These are phyloP conservation scores for Aspergillus hancockii DNA, from an alignment of 495 filamentous ascomycete genomes.

Conservation along the genomic window DNA sequence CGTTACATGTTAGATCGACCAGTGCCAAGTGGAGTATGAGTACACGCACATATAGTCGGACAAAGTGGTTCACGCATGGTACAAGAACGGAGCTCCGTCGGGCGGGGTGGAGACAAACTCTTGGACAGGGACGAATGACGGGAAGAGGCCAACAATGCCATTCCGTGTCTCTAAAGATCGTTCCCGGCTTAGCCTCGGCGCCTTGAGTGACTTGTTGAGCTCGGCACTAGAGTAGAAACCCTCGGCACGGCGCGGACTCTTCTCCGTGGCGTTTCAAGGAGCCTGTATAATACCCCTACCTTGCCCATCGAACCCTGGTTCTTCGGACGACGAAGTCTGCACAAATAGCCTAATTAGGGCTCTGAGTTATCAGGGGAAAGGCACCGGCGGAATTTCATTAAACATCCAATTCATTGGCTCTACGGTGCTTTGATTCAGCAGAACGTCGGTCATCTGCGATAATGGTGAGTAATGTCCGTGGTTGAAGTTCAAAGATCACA, in stretches of 20 bases:
- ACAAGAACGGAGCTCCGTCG: slow-evolving; percentile 90
- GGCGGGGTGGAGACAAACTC: slow-evolving; percentile 58
- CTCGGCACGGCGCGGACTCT: too few species aligned
- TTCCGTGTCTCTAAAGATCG: background rate
- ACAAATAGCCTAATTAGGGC: background rate
- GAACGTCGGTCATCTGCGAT: background rate
- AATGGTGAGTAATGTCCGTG: background rate
- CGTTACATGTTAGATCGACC: background rate
- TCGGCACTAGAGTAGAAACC: too few species aligned
- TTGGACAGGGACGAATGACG: background rate
- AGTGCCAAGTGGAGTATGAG: too few species aligned
- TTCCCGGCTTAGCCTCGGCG: background rate
- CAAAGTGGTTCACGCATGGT: slow-evolving; percentile 75
- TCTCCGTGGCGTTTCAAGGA: too few species aligned
- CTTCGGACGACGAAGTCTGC: too few species aligned
- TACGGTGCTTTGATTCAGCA: background rate
- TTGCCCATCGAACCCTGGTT: too few species aligned
- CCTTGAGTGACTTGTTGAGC: background rate
- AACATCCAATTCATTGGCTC: background rate
- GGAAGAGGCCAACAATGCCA: background rate
- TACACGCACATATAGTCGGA: slow-evolving; percentile 30
- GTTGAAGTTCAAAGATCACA: background rate
- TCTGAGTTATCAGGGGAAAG: background rate
- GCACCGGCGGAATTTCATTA: background rate
- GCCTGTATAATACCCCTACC: too few species aligned